These are phyloP conservation scores for Chrysophaeum taylorii DNA, from an alignment of 352 stramenopile species.

Conservation along the genomic window DNA sequence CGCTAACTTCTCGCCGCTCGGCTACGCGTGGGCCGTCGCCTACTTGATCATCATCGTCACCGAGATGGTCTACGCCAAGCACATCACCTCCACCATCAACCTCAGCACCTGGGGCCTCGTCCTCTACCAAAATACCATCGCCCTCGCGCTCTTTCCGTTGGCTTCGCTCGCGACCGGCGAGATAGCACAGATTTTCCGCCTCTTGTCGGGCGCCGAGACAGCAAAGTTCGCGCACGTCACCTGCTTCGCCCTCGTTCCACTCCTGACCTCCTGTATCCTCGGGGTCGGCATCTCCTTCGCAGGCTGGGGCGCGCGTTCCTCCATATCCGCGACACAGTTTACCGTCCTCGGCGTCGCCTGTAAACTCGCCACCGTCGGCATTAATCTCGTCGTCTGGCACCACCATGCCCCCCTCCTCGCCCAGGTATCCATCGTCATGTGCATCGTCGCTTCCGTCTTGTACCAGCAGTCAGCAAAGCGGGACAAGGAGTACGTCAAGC, in stretches of 20 bases:
- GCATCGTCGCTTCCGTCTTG: slow-evolving; percentile 49
- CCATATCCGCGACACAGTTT: slow-evolving; percentile 55
- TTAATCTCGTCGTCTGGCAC: slow-evolving; percentile 66
- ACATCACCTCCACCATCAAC: slow-evolving; percentile 27
- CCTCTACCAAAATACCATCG: slow-evolving; percentile 25
- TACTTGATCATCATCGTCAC: slow-evolving; percentile 64
- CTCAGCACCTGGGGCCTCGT: slow-evolving; percentile 24
- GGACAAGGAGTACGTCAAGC: slow-evolving; percentile 6
- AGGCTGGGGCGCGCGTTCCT: slow-evolving; percentile 51
- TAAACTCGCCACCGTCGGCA: slow-evolving; percentile 63
- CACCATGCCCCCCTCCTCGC: slow-evolving; percentile 54
- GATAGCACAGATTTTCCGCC: too few species aligned
- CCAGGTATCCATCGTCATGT: slow-evolving; percentile 51
- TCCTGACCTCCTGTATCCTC: slow-evolving; percentile 29
- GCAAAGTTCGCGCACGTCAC: slow-evolving; percentile 15
- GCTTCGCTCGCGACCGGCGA: not conserved
- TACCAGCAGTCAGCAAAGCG: slow-evolving; percentile 59
- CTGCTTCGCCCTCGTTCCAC: slow-evolving; percentile 20
- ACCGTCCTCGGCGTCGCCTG: slow-evolving; percentile 60
- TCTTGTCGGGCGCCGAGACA: slow-evolving; percentile 34
- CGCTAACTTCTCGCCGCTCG: slow-evolving; percentile 46
- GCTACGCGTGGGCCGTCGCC: slow-evolving; percentile 55
- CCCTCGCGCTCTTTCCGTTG: slow-evolving; percentile 11
- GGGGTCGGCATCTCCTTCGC: slow-evolving; percentile 59
- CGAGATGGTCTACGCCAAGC: slow-evolving; percentile 61